Evolutionary conservation across 371 early-diverging fungal genomes (phyloP).

Genomic region (Haplosporangium sp.): DNA sequence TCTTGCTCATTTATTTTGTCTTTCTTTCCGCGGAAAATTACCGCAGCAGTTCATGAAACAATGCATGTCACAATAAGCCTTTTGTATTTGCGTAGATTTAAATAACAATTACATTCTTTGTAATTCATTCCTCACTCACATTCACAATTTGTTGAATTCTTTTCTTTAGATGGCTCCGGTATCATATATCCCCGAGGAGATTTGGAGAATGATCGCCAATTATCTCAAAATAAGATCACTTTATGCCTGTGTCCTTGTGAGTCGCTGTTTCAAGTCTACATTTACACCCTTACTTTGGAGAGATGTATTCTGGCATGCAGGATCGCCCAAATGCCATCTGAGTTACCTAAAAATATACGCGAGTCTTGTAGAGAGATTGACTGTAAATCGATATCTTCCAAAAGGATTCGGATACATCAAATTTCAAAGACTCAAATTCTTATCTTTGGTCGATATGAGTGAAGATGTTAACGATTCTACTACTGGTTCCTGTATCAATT

Average conservation of each 20-base stretch:
- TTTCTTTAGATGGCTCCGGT: neutral
- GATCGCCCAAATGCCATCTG: neutral
- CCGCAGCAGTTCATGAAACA: neutral
- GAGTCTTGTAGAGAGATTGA: neutral
- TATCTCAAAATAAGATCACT: neutral
- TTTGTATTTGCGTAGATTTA: too few relatives aligned
- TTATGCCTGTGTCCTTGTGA: neutral
- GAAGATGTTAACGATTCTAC: neutral
- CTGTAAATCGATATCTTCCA: neutral
- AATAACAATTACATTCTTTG: too few relatives aligned
- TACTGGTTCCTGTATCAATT: neutral
- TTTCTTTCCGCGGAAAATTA: neutral
- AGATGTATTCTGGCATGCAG: neutral
- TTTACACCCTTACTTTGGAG: neutral
- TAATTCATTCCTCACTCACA: too few relatives aligned
- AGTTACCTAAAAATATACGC: neutral
- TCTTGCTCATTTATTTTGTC: neutral
- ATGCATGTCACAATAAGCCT: too few relatives aligned
- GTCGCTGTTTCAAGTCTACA: neutral
- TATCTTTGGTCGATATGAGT: neutral
- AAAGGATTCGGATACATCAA: neutral
- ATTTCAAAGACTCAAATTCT: neutral
- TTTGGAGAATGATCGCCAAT: neutral
- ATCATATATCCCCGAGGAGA: neutral
- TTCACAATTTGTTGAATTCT: neutral